Conservation (phyloP, 345 rosid genomes). For the Ailanthus altissimus region DNA sequence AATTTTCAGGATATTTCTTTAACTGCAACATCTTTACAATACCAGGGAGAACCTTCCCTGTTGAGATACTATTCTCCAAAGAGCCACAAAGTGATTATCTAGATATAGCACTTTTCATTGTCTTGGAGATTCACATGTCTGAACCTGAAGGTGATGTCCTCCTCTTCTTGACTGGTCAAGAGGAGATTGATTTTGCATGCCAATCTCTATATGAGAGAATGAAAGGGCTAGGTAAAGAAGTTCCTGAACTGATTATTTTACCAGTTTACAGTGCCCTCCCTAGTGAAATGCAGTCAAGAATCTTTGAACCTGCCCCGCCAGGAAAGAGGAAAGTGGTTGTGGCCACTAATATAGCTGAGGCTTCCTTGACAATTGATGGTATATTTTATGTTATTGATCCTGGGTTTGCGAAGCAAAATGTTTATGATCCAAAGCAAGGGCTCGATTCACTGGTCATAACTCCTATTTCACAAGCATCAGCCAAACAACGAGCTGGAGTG, state of each 20-base stretch:
- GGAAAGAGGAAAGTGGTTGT: constrained; percentile 86
- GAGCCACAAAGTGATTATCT: constrained; percentile 83
- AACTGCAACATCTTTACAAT: constrained; percentile 79
- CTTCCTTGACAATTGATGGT: constrained; percentile 80
- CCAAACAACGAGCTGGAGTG: constrained; percentile 85
- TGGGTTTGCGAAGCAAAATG: constrained; percentile 81
- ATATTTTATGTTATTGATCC: constrained; percentile 83
- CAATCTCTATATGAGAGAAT: constrained; percentile 69
- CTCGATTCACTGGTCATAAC: constrained; percentile 75
- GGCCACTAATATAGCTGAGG: constrained; percentile 86
- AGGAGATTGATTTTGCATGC: constrained; percentile 84
- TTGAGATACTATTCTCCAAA: constrained; percentile 74
- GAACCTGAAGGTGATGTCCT: constrained; percentile 88
- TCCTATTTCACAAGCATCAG: constrained; percentile 88
- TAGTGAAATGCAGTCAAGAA: constrained; percentile 88
- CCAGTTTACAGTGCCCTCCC: constrained; percentile 90
- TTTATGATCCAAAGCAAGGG: constrained; percentile 80
- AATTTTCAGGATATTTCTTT: constrained; percentile 78
- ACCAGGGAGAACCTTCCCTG: constrained; percentile 86
- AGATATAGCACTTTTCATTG: constrained; percentile 75
- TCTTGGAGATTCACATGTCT: constrained; percentile 77
- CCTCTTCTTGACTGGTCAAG: constrained; percentile 84
- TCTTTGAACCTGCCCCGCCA: constrained; percentile 80
- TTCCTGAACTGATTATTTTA: constrained; percentile 72
- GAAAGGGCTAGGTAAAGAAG: constrained; percentile 72